These are phyloP conservation scores for Colletotrichum sp. DNA, from an alignment of 2,329 filamentous ascomycete species.

Conservation along the genomic window DNA sequence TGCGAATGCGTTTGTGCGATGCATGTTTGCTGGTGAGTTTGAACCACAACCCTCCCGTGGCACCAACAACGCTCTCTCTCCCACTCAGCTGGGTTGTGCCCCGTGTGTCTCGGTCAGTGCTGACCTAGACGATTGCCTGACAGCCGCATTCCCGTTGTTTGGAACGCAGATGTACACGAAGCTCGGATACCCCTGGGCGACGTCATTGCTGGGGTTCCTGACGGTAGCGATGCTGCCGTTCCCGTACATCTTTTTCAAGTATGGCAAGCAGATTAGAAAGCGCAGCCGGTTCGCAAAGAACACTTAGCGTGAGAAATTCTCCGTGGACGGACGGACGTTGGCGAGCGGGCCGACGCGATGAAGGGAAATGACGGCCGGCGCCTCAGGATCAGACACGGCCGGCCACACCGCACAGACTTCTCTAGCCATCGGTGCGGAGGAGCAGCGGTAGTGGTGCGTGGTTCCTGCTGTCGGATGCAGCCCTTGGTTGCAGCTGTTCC, in stretches of 20 bases:
- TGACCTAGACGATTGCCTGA: neutral
- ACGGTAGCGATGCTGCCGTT: slow-evolving; percentile 67
- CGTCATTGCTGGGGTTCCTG: slow-evolving; percentile 64
- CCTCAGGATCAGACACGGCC: neutral
- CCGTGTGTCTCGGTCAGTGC: slow-evolving; percentile 2
- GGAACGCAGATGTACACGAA: slow-evolving; percentile 73
- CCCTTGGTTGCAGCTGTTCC: neutral
- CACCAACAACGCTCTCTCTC: slow-evolving; percentile 5
- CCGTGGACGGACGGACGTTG: neutral
- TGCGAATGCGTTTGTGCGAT: slow-evolving; percentile 81
- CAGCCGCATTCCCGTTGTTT: slow-evolving; percentile 78
- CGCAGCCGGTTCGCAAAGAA: slow-evolving; percentile 56
- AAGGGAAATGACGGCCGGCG: neutral
- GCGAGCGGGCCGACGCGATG: neutral
- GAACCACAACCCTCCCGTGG: neutral
- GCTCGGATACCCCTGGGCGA: slow-evolving; percentile 74
- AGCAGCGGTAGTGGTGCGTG: neutral
- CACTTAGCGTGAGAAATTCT: neutral
- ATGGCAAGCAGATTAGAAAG: slow-evolving; percentile 60
- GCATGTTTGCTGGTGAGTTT: slow-evolving; percentile 69
- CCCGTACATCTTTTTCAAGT: slow-evolving; percentile 66
- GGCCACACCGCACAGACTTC: slow-evolving; percentile 13
- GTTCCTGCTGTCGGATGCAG: neutral
- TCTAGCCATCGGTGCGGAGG: neutral
- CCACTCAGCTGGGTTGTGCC: slow-evolving; percentile 24